Percentiles rank a stretch among this genome's conserved stretches.
These are phyloP conservation scores for Pleurotus citrinopileatus DNA, from an alignment of 768 basidiomycete genomes.

Conservation along the genomic window DNA sequence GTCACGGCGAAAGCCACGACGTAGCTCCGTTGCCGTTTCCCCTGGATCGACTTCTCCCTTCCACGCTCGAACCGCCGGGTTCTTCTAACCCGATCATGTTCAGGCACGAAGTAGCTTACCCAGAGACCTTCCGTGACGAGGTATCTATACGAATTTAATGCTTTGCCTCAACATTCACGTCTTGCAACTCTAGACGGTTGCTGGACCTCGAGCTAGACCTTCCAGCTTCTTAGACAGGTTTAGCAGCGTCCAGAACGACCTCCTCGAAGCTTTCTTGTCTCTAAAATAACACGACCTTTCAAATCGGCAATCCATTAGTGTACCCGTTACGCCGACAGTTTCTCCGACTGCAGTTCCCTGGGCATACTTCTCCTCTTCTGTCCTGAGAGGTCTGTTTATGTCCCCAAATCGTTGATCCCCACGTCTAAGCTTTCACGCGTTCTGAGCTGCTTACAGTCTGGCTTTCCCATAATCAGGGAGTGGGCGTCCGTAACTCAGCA, in stretches of 20 bases:
- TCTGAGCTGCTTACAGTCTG: background rate
- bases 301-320: background rate
- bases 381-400: background rate
- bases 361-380: background rate
- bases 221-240: slow-evolving; percentile 2
- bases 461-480: background rate
- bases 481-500: background rate
- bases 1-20: background rate
- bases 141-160: too few relatives aligned
- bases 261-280: background rate
- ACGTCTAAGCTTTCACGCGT: slow-evolving; percentile 4
- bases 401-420: slow-evolving; percentile 3
- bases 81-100: background rate
- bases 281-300: background rate
- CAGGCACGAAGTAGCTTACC: too few relatives aligned
- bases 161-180: too few relatives aligned
- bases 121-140: too few relatives aligned
- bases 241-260: background rate
- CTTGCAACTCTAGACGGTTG: too few relatives aligned
- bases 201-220: too few relatives aligned
- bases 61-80: background rate
- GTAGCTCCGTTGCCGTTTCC: background rate
- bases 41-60: slow-evolving; percentile 1
- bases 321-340: background rate
- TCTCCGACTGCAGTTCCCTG: background rate